These are phyloP conservation scores for Collybiopsis confluens DNA, from an alignment of 768 basidiomycete species.

Conservation along the genomic window DNA sequence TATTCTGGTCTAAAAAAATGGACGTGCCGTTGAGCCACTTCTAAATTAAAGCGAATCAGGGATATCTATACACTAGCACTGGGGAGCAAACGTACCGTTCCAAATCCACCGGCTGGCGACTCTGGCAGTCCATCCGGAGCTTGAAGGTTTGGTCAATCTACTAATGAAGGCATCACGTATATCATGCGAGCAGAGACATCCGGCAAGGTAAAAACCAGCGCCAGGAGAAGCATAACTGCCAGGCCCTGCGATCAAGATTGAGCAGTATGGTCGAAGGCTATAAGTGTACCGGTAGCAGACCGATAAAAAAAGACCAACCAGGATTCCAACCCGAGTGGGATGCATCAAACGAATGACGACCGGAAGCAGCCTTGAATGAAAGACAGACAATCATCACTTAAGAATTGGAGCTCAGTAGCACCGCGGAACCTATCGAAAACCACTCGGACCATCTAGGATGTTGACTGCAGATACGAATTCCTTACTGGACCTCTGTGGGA, in stretches of 20 bases:
- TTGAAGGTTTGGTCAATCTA: too few relatives aligned
- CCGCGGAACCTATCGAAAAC: not conserved
- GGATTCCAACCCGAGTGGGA: conserved; percentile 65
- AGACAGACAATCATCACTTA: conserved; percentile 54
- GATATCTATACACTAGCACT: too few relatives aligned
- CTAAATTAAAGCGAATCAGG: too few relatives aligned
- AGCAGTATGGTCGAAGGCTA: too few relatives aligned
- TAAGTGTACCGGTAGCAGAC: conserved; percentile 55
- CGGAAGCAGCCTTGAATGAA: conserved; percentile 52
- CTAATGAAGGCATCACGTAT: too few relatives aligned
- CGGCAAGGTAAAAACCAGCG: conserved; percentile 62
- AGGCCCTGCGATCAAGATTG: too few relatives aligned
- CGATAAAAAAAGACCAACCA: conserved; percentile 69
- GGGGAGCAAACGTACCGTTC: conserved; percentile 37
- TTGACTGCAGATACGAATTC: too few relatives aligned
- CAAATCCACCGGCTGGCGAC: conserved; percentile 56
- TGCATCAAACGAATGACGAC: conserved; percentile 54
- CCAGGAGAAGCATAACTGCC: conserved; percentile 55
- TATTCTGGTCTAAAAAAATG: not conserved
- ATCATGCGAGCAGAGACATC: conserved; percentile 45
- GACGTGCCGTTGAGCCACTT: conserved; percentile 40
- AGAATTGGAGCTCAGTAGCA: not conserved
- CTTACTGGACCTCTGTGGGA: too few relatives aligned
- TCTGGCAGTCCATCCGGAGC: conserved; percentile 47
- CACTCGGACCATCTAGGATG: too few relatives aligned